A percentile compares a stretch with the other conserved stretches of the same genome.
Evolutionary conservation across 495 filamentous ascomycete genomes (phyloP).

Genomic region (Podospora bellae-mahoneyi): DNA sequence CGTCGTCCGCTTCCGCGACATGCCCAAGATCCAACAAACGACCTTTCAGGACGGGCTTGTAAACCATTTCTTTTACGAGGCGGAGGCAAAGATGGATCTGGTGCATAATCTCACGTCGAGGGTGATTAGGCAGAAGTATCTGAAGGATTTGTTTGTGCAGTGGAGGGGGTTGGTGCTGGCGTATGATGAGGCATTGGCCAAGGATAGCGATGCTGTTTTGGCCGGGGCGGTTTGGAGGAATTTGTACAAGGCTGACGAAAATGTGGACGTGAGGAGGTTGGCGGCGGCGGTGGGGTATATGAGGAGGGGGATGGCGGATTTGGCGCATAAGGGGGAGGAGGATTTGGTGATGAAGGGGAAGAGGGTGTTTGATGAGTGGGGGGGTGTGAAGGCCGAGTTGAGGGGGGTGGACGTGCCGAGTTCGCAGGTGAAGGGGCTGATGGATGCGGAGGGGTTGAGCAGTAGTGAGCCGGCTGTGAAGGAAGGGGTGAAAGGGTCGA

Average conservation of each 20-base stretch:
- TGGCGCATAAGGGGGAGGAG: conserved; percentile 63
- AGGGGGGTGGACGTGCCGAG: conserved; percentile 39
- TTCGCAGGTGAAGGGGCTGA: conserved; percentile 24
- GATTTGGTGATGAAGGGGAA: conserved; percentile 34
- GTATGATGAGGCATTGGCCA: conserved; percentile 83
- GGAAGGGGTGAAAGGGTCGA: too few species aligned
- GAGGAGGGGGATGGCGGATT: conserved; percentile 58
- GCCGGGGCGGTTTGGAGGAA: conserved; percentile 93
- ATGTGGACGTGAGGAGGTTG: conserved; percentile 67
- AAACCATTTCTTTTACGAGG: conserved; percentile 90
- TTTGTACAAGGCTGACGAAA: conserved; percentile 70
- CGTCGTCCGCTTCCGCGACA: conserved; percentile 75
- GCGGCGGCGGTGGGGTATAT: conserved; percentile 78
- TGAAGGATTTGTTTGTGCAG: conserved; percentile 88
- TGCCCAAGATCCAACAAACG: conserved; percentile 53
- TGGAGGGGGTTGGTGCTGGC: conserved; percentile 81
- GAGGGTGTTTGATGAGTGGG: conserved; percentile 37
- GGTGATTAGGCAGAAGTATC: conserved; percentile 70
- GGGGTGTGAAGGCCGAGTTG: conserved; percentile 38
- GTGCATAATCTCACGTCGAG: conserved; percentile 64
- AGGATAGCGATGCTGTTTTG: conserved; percentile 72
- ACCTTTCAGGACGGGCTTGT: conserved; percentile 52
- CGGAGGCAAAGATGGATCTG: conserved; percentile 78
- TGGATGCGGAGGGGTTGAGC: conserved; percentile 14
- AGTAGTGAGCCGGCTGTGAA: not conserved